Evolutionary conservation across 2,329 filamentous ascomycete genomes (phyloP).

Genomic region (Aspergillus japonicus): DNA sequence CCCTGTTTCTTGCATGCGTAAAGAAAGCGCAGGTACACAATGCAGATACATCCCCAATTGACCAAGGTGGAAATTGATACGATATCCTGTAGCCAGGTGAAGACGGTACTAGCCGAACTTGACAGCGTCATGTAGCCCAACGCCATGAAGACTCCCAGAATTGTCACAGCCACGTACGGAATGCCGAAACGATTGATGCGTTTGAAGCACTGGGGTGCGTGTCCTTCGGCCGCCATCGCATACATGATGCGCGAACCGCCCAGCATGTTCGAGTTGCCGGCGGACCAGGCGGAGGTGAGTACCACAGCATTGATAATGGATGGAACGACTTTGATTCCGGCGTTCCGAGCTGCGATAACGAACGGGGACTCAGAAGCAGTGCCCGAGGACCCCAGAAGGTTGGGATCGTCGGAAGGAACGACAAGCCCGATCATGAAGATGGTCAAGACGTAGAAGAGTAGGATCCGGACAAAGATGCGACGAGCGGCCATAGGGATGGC

Average conservation of each 20-base stretch:
- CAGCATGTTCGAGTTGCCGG: slow-evolving; percentile 44
- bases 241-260: slow-evolving; percentile 40
- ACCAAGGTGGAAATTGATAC: slow-evolving; percentile 39
- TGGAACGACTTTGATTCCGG: slow-evolving; percentile 43
- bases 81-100: slow-evolving; percentile 66
- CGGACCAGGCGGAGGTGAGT: slow-evolving; percentile 42
- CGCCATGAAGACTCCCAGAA: slow-evolving; percentile 55
- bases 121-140: slow-evolving; percentile 64
- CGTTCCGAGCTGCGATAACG: slow-evolving; percentile 51
- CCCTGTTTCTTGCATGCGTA: slow-evolving; percentile 42
- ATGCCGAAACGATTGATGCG: slow-evolving; percentile 49
- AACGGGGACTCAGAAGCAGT: slow-evolving; percentile 51
- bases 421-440: slow-evolving; percentile 56
- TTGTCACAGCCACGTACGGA: slow-evolving; percentile 55
- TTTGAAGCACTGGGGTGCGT: slow-evolving; percentile 38
- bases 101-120: slow-evolving; percentile 54
- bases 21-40: slow-evolving; percentile 54
- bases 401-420: slow-evolving; percentile 47
- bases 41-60: slow-evolving; percentile 59
- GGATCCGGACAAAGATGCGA: slow-evolving; percentile 54
- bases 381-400: slow-evolving; percentile 45
- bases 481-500: slow-evolving; percentile 55
- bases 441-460: slow-evolving; percentile 58
- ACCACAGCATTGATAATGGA: slow-evolving; percentile 44
- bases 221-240: slow-evolving; percentile 37